These are phyloP conservation scores for Henningerozyma blattae DNA, from an alignment of 805 yeast species.

Conservation along the genomic window DNA sequence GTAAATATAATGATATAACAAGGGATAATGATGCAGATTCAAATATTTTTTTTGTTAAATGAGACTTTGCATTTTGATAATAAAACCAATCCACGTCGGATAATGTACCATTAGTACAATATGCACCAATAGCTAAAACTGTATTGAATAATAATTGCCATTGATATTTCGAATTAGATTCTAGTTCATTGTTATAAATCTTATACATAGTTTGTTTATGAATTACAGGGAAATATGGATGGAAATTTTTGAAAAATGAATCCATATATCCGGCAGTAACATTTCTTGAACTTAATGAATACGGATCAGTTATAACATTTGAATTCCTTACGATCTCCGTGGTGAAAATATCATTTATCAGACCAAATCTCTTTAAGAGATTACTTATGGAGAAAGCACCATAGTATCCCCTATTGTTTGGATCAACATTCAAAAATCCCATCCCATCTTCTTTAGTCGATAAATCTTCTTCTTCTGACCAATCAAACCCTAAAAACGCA, in stretches of 20 bases:
- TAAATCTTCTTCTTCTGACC: conserved; percentile 36
- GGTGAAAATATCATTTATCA: conserved; percentile 16
- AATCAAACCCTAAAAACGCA: conserved; percentile 42
- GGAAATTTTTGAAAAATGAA: conserved; percentile 46
- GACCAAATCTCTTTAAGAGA: conserved; percentile 35
- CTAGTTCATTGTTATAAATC: conserved; percentile 29
- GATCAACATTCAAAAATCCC: conserved; percentile 44
- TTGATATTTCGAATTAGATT: conserved; percentile 29
- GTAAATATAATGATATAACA: conserved; percentile 38
- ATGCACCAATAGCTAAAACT: conserved; percentile 55
- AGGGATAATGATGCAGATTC: conserved; percentile 50
- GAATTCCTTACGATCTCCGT: not conserved
- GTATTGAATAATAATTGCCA: conserved; percentile 47
- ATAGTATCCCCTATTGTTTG: conserved; percentile 48
- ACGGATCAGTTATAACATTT: conserved; percentile 3
- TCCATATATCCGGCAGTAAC: conserved; percentile 27
- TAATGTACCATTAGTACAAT: conserved; percentile 48
- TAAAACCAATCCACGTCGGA: conserved; percentile 40
- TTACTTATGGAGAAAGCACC: conserved; percentile 55
- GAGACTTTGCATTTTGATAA: conserved; percentile 39
- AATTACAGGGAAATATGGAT: conserved; percentile 49
- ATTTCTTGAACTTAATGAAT: conserved; percentile 6
- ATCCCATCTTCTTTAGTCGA: conserved; percentile 37
- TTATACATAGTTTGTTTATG: conserved; percentile 42
- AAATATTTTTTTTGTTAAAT: conserved; percentile 35